Evolutionary conservation across 108 stramenopile species (phyloP).

Genomic region (Skeletonema tropicum): DNA sequence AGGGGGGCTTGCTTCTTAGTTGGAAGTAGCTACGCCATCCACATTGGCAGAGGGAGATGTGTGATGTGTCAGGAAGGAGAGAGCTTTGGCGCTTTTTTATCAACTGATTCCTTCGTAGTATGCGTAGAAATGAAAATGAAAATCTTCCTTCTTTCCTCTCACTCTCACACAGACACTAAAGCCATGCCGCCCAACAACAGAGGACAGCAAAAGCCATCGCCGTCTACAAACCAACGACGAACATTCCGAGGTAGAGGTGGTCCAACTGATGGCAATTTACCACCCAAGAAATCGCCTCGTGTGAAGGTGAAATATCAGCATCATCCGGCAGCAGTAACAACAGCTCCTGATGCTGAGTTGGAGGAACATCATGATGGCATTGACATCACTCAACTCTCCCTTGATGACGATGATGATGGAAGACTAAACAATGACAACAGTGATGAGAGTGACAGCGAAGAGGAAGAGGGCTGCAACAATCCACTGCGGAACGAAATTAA

Average conservation of each 20-base stretch:
- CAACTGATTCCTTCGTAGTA: too few relatives aligned
- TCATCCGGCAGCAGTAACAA: background rate
- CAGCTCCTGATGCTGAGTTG: background rate
- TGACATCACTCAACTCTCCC: background rate
- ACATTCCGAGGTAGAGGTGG: conserved; percentile 30
- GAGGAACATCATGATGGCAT: too few relatives aligned
- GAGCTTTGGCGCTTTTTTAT: too few relatives aligned
- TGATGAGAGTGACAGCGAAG: background rate
- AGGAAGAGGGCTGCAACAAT: background rate
- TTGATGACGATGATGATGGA: background rate
- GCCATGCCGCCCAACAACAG: background rate
- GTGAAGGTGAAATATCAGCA: conserved; percentile 10
- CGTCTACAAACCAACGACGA: conserved; percentile 5
- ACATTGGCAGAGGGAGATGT: too few relatives aligned
- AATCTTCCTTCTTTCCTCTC: too few relatives aligned
- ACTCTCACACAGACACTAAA: too few relatives aligned
- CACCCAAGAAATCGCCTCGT: conserved; percentile 3
- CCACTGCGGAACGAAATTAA: conserved; percentile 36
- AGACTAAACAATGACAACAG: background rate
- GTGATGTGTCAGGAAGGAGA: too few relatives aligned
- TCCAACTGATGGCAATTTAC: conserved; percentile 29
- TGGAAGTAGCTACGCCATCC: too few relatives aligned
- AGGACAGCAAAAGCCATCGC: conserved; percentile 5
- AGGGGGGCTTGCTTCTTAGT: too few relatives aligned
- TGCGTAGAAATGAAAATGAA: too few relatives aligned